Conservation (phyloP, 306 rosid genomes). For the Cucumis melo region DNA sequence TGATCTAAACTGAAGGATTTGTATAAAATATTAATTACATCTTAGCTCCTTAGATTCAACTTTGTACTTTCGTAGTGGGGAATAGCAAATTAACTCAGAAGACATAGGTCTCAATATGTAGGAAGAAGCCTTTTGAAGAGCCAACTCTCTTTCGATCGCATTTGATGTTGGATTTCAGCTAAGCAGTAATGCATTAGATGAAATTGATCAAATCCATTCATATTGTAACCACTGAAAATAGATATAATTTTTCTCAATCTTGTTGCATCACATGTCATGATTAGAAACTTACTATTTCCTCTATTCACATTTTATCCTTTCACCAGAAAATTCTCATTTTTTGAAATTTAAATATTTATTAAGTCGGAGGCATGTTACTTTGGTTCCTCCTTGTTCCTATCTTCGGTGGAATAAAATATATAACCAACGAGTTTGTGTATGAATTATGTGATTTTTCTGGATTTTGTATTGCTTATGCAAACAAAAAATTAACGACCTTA, state of each 20-base stretch:
- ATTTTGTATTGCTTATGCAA: not conserved
- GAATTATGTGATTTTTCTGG: not conserved
- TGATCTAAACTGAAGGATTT: not conserved
- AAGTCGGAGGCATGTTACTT: not conserved
- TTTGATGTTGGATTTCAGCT: not conserved
- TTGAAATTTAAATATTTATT: not conserved
- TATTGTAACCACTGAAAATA: not conserved
- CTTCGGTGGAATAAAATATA: not conserved
- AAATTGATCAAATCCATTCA: not conserved
- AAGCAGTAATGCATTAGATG: not conserved
- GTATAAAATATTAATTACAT: not conserved
- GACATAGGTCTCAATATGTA: not conserved
- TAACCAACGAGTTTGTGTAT: not conserved
- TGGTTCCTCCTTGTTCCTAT: not conserved
- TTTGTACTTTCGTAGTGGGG: not conserved
- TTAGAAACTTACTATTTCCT: not conserved
- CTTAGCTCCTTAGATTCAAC: not conserved
- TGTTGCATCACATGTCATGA: not conserved
- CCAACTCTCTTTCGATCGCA: not conserved
- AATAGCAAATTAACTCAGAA: not conserved
- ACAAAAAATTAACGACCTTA: not conserved
- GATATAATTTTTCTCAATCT: not conserved
- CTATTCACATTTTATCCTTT: not conserved
- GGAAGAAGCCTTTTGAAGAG: not conserved
- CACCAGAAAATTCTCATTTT: not conserved